Conservation (phyloP, 495 filamentous ascomycete genomes). For the Penicillium steckii region DNA sequence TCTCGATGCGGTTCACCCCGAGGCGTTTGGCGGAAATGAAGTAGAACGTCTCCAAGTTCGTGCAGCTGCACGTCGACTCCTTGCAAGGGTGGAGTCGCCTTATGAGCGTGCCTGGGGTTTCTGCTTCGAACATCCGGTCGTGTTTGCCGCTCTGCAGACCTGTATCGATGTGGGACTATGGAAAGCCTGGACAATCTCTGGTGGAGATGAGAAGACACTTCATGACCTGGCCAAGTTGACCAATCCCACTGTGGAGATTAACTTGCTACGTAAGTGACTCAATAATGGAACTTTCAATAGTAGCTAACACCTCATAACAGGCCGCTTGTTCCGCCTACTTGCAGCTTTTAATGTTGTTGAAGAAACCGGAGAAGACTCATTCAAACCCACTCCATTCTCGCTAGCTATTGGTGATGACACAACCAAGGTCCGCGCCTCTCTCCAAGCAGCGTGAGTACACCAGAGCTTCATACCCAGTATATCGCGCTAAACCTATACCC, state of each 20-base stretch:
- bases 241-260: slow-evolving; percentile 18
- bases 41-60: slow-evolving; percentile 27
- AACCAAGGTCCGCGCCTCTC: slow-evolving; percentile 30
- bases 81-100: slow-evolving; percentile 25
- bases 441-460: slow-evolving; percentile 36
- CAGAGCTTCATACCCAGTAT: too few relatives aligned
- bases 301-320: slow-evolving; percentile 12
- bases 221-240: slow-evolving; percentile 22
- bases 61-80: slow-evolving; percentile 25
- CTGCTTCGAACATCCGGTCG: slow-evolving; percentile 28
- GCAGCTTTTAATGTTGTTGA: slow-evolving; percentile 37
- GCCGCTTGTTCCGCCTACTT: slow-evolving; percentile 41
- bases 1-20: slow-evolving; percentile 21
- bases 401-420: slow-evolving; percentile 33
- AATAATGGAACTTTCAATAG: not conserved
- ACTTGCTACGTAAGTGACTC: slow-evolving; percentile 21
- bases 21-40: slow-evolving; percentile 21
- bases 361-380: slow-evolving; percentile 35
- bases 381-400: slow-evolving; percentile 36
- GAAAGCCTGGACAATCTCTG: slow-evolving; percentile 23
- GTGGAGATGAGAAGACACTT: slow-evolving; percentile 25
- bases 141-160: slow-evolving; percentile 30
- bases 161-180: slow-evolving; percentile 29
- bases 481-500: not conserved
- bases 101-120: slow-evolving; percentile 32